Conservation (phyloP, 768 basidiomycete genomes). For the Dioszegia aurantiaca region DNA sequence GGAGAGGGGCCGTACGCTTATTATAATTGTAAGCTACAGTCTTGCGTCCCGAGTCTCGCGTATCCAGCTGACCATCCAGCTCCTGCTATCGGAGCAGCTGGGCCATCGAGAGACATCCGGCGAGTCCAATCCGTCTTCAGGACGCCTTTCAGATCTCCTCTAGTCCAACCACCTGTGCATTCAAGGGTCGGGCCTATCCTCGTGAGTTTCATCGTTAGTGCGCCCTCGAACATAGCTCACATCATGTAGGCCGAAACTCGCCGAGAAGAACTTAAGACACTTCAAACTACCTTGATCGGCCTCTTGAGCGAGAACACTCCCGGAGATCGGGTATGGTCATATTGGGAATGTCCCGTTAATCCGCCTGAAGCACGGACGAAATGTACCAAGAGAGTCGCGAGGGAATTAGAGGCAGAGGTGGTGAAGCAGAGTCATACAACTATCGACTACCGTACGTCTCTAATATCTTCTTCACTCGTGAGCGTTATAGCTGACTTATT, state of each 20-base stretch:
- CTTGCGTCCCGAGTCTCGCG: too few species aligned
- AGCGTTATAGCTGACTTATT: neutral
- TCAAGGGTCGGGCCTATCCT: conserved; percentile 9
- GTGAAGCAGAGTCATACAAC: conserved; percentile 10
- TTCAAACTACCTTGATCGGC: conserved; percentile 8
- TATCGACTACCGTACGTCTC: conserved; percentile 3
- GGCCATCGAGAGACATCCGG: conserved; percentile 1
- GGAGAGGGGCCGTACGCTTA: conserved; percentile 29
- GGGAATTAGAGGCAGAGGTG: conserved; percentile 12
- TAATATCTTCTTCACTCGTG: too few species aligned
- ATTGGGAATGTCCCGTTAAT: conserved; percentile 10
- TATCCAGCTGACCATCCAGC: neutral
- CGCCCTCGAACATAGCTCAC: neutral
- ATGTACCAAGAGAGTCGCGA: conserved; percentile 8
- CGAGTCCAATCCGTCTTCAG: conserved; percentile 5
- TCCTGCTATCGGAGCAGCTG: neutral
- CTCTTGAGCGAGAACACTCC: neutral
- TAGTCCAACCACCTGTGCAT: conserved; percentile 1
- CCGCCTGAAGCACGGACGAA: neutral
- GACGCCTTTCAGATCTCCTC: conserved; percentile 21
- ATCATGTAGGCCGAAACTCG: neutral
- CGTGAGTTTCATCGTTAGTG: neutral
- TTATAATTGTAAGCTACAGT: conserved; percentile 24
- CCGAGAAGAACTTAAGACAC: conserved; percentile 4
- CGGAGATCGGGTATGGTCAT: conserved; percentile 10